Evolutionary conservation across 257 asterid species (phyloP).

Genomic region (Parsonsia alboflavescens): DNA sequence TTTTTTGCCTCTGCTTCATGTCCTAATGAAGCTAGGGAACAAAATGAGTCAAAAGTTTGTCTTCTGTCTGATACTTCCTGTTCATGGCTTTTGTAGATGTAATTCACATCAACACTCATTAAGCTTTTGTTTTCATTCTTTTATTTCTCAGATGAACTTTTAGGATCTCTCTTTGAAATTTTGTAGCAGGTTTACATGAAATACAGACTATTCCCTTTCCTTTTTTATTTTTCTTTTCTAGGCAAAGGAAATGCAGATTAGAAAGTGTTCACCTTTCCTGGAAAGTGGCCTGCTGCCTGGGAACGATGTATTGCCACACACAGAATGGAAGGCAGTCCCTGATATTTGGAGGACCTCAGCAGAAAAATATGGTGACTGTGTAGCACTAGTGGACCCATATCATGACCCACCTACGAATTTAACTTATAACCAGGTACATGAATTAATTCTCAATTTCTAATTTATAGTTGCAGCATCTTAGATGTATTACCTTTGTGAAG

Average conservation of each 20-base stretch:
- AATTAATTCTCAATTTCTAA: background rate
- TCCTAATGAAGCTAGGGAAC: background rate
- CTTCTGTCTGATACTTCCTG: background rate
- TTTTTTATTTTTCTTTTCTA: conserved; percentile 20
- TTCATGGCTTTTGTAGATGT: background rate
- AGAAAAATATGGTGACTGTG: conserved; percentile 65
- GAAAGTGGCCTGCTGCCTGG: conserved; percentile 47
- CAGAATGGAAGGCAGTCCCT: conserved; percentile 73
- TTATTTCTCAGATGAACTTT: background rate
- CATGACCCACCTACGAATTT: conserved; percentile 77
- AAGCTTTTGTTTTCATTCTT: background rate
- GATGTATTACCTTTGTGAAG: background rate
- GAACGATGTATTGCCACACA: conserved; percentile 36
- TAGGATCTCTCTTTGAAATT: background rate
- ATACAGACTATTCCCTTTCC: background rate
- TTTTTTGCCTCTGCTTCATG: background rate
- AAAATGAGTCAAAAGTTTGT: background rate
- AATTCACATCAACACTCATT: background rate
- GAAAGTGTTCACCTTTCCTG: conserved; percentile 68
- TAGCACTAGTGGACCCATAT: conserved; percentile 78
- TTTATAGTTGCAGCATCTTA: conserved; percentile 1
- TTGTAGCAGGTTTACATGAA: background rate
- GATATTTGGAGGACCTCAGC: conserved; percentile 89
- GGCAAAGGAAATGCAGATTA: conserved; percentile 42
- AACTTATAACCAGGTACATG: conserved; percentile 69